Conservation (phyloP, 2,329 filamentous ascomycete genomes). For the Trichoderma brevicompactum region DNA sequence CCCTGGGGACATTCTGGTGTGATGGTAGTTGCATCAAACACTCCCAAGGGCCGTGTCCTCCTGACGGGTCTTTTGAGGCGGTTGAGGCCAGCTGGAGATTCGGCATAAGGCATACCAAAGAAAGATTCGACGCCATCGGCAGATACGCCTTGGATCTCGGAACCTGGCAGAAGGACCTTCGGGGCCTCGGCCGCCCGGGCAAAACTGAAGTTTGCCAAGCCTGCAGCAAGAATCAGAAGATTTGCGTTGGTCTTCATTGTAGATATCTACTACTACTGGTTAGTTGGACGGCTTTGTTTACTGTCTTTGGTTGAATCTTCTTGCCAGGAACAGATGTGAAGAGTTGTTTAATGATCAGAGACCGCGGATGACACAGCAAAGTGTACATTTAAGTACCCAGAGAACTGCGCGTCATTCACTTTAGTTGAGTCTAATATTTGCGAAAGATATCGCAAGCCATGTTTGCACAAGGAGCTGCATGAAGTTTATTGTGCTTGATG, state of each 20-base stretch:
- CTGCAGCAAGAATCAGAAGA: background rate
- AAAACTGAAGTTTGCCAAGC: background rate
- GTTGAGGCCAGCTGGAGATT: conserved; percentile 60
- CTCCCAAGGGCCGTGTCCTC: conserved; percentile 54
- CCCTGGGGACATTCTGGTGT: conserved; percentile 63
- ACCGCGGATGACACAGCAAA: too few relatives aligned
- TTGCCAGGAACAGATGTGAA: too few relatives aligned
- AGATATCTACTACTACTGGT: background rate
- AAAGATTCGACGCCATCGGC: conserved; percentile 56
- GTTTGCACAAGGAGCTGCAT: background rate
- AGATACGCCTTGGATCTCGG: background rate
- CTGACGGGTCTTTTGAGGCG: conserved; percentile 64
- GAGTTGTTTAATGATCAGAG: too few relatives aligned
- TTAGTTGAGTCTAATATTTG: too few relatives aligned
- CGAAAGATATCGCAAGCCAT: too few relatives aligned
- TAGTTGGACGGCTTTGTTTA: background rate
- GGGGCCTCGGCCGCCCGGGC: background rate
- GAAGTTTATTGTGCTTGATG: background rate
- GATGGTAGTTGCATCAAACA: conserved; percentile 53
- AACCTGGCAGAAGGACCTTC: background rate
- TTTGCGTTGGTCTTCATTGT: background rate
- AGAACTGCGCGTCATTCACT: too few relatives aligned
- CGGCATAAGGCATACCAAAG: conserved; percentile 66
- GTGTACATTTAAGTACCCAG: too few relatives aligned
- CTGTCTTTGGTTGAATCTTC: background rate